These are phyloP conservation scores for Lachnellula occidentalis DNA, from an alignment of 2,329 filamentous ascomycete genomes.

Conservation along the genomic window DNA sequence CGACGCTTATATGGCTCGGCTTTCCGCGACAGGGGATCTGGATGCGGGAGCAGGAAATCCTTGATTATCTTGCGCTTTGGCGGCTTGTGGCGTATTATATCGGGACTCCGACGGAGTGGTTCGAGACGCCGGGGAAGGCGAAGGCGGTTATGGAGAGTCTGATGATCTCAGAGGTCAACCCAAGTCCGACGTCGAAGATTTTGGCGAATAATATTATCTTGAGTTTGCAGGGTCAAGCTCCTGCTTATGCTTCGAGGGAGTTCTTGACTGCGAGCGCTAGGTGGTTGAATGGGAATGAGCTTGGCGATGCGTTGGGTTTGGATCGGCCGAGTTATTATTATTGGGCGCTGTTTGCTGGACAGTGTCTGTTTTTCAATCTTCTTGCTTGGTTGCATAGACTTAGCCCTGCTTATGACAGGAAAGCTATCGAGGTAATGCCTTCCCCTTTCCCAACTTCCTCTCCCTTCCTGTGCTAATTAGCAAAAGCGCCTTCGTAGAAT, in stretches of 20 bases:
- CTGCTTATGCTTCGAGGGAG: constrained; percentile 57
- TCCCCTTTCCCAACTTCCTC: neutral
- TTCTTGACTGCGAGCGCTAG: constrained; percentile 64
- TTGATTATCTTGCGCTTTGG: constrained; percentile 71
- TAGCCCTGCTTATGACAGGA: constrained; percentile 36
- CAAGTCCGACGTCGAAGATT: constrained; percentile 55
- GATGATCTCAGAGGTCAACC: constrained; percentile 59
- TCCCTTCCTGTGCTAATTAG: neutral
- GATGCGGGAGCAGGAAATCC: constrained; percentile 54
- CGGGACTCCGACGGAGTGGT: constrained; percentile 59
- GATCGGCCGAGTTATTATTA: constrained; percentile 22
- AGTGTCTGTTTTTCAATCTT: constrained; percentile 25
- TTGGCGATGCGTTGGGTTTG: constrained; percentile 50
- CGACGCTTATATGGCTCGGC: constrained; percentile 60
- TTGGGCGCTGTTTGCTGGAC: constrained; percentile 22
- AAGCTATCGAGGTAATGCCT: constrained; percentile 43
- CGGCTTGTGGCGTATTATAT: constrained; percentile 67
- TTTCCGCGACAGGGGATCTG: constrained; percentile 70
- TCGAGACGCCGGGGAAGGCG: constrained; percentile 50
- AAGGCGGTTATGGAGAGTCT: constrained; percentile 63
- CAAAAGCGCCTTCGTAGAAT: constrained; percentile 27
- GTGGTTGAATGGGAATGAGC: constrained; percentile 63
- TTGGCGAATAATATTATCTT: constrained; percentile 73
- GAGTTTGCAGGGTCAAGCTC: constrained; percentile 59
- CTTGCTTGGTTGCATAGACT: constrained; percentile 43